Evolutionary conservation across 1,284 basidiomycete species (phyloP).

Genomic region (Phellinidium pouzarii): DNA sequence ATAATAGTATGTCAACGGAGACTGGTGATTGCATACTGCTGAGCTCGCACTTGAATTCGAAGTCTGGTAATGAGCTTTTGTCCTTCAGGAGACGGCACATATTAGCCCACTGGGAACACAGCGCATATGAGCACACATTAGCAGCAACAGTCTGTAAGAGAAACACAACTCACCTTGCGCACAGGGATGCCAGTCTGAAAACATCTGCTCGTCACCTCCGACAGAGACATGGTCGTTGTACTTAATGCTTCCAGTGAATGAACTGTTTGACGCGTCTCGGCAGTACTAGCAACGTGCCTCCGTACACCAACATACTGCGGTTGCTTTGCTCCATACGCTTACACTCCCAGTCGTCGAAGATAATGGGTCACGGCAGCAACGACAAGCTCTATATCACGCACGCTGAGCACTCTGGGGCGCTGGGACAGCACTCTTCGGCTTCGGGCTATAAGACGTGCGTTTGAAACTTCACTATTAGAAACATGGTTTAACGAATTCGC

Average conservation of each 20-base stretch:
- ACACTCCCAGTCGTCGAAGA: not conserved
- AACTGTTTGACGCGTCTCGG: not conserved
- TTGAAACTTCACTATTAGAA: not conserved
- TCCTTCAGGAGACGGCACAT: slow-evolving; percentile 13
- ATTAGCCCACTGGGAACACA: slow-evolving; percentile 42
- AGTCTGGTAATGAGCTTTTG: not conserved
- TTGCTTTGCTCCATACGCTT: no score
- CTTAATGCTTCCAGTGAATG: not conserved
- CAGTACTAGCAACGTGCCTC: no score
- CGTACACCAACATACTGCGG: no score
- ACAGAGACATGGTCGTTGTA: slow-evolving; percentile 46
- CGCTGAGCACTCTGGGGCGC: slow-evolving; percentile 70
- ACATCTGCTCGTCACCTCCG: slow-evolving; percentile 60
- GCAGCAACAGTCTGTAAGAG: slow-evolving; percentile 7
- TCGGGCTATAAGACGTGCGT: slow-evolving; percentile 65
- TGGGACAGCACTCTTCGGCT: slow-evolving; percentile 72
- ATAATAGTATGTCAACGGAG: not conserved
- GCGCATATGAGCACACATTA: not conserved
- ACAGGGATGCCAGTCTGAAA: slow-evolving; percentile 62
- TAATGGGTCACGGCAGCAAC: slow-evolving; percentile 80
- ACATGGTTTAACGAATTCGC: not conserved
- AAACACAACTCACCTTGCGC: slow-evolving; percentile 39
- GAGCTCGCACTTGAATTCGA: slow-evolving; percentile 29
- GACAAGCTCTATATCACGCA: slow-evolving; percentile 85
- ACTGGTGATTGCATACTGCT: slow-evolving; percentile 32